phyloP scores from a whole-genome alignment of 257 asterid species.

The Paraleonurus japonicus region DNA sequence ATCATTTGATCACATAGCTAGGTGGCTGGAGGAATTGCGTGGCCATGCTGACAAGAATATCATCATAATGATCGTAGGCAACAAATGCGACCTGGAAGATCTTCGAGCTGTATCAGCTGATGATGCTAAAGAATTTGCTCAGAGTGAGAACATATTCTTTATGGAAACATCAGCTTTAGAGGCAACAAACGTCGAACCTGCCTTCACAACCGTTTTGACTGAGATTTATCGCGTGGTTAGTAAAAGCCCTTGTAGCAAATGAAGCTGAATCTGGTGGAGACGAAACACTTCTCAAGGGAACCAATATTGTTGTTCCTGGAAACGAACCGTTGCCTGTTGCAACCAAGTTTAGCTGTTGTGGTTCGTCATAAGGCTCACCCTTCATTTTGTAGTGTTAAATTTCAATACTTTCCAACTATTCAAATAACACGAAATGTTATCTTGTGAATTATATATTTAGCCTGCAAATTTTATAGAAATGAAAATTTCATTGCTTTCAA shows the following conservation, averaged over 20 bases:
- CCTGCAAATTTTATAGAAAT: neutral
- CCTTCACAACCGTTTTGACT: slow-evolving; percentile 58
- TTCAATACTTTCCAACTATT: slow-evolving; percentile 8
- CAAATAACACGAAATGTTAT: slow-evolving; percentile 10
- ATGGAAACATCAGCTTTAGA: slow-evolving; percentile 92
- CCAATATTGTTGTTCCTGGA: slow-evolving; percentile 60
- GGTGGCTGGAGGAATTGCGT: slow-evolving; percentile 83
- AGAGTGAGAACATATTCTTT: slow-evolving; percentile 76
- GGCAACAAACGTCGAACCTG: slow-evolving; percentile 81
- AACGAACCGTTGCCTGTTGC: slow-evolving; percentile 54
- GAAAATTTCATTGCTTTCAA: slow-evolving; percentile 1
- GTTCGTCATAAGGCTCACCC: slow-evolving; percentile 41
- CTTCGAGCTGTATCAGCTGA: slow-evolving; percentile 67
- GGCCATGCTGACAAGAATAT: slow-evolving; percentile 83
- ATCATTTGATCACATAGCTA: slow-evolving; percentile 71
- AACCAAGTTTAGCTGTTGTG: slow-evolving; percentile 62
- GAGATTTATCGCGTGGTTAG: slow-evolving; percentile 75
- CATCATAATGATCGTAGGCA: slow-evolving; percentile 81
- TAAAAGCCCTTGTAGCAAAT: slow-evolving; percentile 77
- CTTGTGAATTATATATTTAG: slow-evolving; percentile 7
- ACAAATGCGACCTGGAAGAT: slow-evolving; percentile 73
- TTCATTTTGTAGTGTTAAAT: neutral
- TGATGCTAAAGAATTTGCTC: slow-evolving; percentile 84
- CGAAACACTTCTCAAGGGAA: slow-evolving; percentile 72
- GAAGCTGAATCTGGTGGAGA: slow-evolving; percentile 72